Base-by-base conservation (phyloP, 257 asterid species). In the Cynanchum wilfordii region DNA sequence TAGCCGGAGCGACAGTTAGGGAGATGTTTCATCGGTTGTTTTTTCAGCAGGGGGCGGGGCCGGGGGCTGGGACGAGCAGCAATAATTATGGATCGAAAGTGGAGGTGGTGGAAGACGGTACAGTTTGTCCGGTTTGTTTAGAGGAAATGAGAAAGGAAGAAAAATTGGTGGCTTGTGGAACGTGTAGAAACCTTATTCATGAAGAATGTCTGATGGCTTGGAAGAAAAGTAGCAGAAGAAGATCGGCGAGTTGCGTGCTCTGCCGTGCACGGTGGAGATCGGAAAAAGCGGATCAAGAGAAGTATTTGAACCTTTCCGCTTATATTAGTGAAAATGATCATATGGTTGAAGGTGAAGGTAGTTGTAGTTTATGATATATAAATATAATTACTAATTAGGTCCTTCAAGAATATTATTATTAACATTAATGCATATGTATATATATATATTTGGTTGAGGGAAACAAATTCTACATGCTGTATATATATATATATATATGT, bases 221-320 rank as follows among this genome's bases (percentile, higher is more conserved):
- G 99, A 88, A 87, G 86, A 89, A 79, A 79, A 87, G 87, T 69
- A 85, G 88, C 80, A 85, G 96, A 76, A 89, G 96, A 72, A 77
- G 96, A 72, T 84, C 88, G 0, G 74, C 87, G 38, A 87, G 93
- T 29, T 94, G 99, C 75, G 99, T 91, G 72, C 89, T 94, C 67
- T 94, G 99, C 83, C 96, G 98, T 13, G 90, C 98, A 56, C 84
- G 89, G 89, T 91, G 97, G 97, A 87, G 93, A 69, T 27, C 73
- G 25, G 86, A 76, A 77, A 75, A 72, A 76, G 87, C 66, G 54
- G 92, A 87, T 64, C 87, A 80, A 20, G 90, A 87, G 13, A 87
- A 76, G 89, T 94, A 94, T 76, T 73, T 94, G 89, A 94, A 94
- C 73, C 86, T 94, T 10, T 86, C 97, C 49, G 92, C 96, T 57